A percentile compares a stretch with the other conserved stretches of the same genome.
Conservation (phyloP, 192 early-diverging fungal species). For the Coemansia sp. region DNA sequence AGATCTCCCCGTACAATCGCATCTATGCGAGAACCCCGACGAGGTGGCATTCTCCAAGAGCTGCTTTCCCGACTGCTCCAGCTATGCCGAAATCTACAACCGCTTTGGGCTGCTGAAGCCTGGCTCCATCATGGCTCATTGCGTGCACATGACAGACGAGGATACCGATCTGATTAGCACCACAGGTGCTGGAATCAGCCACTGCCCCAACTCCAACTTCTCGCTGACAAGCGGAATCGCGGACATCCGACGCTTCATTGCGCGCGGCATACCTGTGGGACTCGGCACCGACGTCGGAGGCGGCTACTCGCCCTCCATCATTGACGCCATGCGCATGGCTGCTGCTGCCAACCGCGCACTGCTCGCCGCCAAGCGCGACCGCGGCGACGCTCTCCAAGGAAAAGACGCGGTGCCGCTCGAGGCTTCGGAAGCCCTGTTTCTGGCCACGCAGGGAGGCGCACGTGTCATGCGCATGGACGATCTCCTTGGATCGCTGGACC, state of each 20-base stretch:
- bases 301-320: constrained; percentile 80
- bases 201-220: constrained; percentile 94
- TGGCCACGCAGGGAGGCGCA: constrained; percentile 92
- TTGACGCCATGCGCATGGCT: constrained; percentile 85
- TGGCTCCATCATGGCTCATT: constrained; percentile 88
- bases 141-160: constrained; percentile 77
- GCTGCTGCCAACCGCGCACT: constrained; percentile 72
- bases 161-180: constrained; percentile 69
- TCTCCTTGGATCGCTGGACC: constrained; percentile 77
- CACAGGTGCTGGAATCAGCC: constrained; percentile 74
- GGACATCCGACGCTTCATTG: constrained; percentile 74
- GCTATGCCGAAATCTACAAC: constrained; percentile 82
- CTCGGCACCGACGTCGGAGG: constrained; percentile 93
- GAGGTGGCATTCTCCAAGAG: constrained; percentile 75
- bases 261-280: constrained; percentile 78
- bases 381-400: constrained; percentile 12
- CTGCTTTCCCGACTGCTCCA: constrained; percentile 68
- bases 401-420: constrained; percentile 56
- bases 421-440: constrained; percentile 73
- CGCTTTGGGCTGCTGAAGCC: constrained; percentile 69
- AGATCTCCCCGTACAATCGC: constrained; percentile 86
- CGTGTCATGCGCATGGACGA: constrained; percentile 71
- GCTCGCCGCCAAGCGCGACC: constrained; percentile 30
- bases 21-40: constrained; percentile 79
- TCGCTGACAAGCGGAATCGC: constrained; percentile 75